Evolutionary conservation across 148 eudicot genomes (phyloP), one percentile per base, ranked within the genome.

Genomic region (Polygonum maritimum): DNA sequence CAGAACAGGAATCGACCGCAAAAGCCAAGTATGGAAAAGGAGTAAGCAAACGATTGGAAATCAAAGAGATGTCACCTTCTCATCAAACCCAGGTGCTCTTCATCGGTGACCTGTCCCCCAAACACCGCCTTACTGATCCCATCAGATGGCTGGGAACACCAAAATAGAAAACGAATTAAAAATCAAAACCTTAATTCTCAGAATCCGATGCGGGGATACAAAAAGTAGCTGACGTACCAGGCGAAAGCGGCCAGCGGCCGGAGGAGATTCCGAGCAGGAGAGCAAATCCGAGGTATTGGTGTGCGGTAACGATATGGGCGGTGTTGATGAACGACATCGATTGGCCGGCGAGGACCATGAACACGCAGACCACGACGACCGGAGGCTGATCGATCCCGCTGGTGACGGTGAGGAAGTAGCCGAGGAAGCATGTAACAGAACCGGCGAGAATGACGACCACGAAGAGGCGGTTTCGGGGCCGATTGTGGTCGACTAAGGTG

Each of bases 71-170:
- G 16, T 33, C 31, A 67, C 71, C 71, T 67, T 67, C 10, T 67
- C 41, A 67, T 67, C 16, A 26, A 67, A 18, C 41, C 35, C 44
- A 33, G 41, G 18, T 39, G 39, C 35, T 67, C 71, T 67, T 67
- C 71, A 33, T 67, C 71, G 19, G 41, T 67, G 41, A 67, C 44
- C 44, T 67, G 71, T n/a, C 71, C 71, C 41, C 71, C 71, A 26
- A 67, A 67, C 71, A 67, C 71, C 9, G 33, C 71, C 38, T 67
- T 67, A 15, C 18, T 67, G 39, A 67, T 26, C 8, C 71, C 71
- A 67, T 67, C 71, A 39, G 71, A 67, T 39, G 71, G 44, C 71
- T 67, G 44, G 35, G 31, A 67, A 7, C 31, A 63, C 7, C 69
- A 62, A 22, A 62, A 22, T 5, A 63, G 26, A 65, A 26, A 65